Percentiles rank a stretch among this genome's conserved stretches.
These are phyloP conservation scores for Diplodia mutila DNA, from an alignment of 2,329 filamentous ascomycete species.

Conservation along the genomic window DNA sequence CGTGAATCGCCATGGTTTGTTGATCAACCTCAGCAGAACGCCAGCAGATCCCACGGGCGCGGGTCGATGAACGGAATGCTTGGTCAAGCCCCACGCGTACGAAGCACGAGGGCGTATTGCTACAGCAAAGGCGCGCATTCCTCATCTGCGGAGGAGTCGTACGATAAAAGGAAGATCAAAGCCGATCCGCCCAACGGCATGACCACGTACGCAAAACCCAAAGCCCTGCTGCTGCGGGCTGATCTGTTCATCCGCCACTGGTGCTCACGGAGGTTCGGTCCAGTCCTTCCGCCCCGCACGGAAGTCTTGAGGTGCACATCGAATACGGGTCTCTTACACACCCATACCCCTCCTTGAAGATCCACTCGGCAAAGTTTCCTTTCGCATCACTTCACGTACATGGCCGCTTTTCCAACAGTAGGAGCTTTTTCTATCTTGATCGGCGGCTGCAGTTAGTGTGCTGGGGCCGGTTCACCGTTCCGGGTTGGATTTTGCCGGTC, in stretches of 20 bases:
- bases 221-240: background rate
- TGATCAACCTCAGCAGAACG: background rate
- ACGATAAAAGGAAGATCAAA: conserved; percentile 12
- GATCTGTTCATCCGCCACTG: background rate
- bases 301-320: background rate
- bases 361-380: conserved; percentile 18
- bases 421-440: no score
- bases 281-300: background rate
- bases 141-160: background rate
- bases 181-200: background rate
- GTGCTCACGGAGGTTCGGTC: background rate
- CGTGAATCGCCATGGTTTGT: background rate
- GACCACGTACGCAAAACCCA: background rate
- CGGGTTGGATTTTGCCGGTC: no score
- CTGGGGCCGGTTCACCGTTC: no score
- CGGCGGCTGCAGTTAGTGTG: no score
- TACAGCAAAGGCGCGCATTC: background rate
- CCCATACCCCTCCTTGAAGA: background rate
- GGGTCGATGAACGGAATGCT: background rate
- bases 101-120: conserved; percentile 15
- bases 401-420: background rate
- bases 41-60: background rate
- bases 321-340: background rate
- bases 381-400: background rate
- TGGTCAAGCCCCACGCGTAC: background rate